A percentile compares a stretch with the other conserved stretches of the same genome.
Evolutionary conservation across 2,329 filamentous ascomycete genomes (phyloP).

Genomic region (Fusarium sp.): DNA sequence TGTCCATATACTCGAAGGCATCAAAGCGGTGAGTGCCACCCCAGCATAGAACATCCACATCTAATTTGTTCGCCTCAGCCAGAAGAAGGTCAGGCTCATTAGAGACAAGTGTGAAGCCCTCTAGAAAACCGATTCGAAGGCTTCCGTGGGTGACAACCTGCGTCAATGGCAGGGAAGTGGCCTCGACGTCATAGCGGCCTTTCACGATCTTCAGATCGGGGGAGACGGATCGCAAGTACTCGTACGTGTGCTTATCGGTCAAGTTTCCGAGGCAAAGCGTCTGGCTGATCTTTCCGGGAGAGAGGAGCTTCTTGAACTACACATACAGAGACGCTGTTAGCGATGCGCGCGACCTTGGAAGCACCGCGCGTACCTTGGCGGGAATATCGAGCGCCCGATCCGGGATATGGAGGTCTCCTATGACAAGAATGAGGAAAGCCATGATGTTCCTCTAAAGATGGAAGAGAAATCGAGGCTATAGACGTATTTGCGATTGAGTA

Average conservation of each 20-base stretch:
- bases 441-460: conserved; percentile 62
- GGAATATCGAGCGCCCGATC: conserved; percentile 92
- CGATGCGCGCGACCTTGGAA: conserved; percentile 29
- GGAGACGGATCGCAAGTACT: conserved; percentile 79
- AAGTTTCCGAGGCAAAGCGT: conserved; percentile 84
- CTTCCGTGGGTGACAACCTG: conserved; percentile 74
- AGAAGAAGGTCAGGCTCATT: conserved; percentile 73
- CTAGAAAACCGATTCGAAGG: conserved; percentile 73
- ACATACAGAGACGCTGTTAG: conserved; percentile 33
- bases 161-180: conserved; percentile 70
- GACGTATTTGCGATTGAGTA: conserved; percentile 32
- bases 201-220: conserved; percentile 78
- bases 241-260: conserved; percentile 82
- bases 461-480: conserved; percentile 36
- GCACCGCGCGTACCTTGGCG: conserved; percentile 71
- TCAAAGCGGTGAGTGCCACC: conserved; percentile 75
- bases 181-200: conserved; percentile 73
- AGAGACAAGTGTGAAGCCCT: conserved; percentile 74
- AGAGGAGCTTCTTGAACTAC: conserved; percentile 87
- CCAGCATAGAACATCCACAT: conserved; percentile 76
- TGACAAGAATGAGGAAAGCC: conserved; percentile 89
- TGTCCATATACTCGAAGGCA: conserved; percentile 78
- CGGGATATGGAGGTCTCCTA: conserved; percentile 93
- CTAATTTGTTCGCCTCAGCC: conserved; percentile 73
- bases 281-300: conserved; percentile 84